Evolutionary conservation across 2,329 filamentous ascomycete species (phyloP), one percentile per base, ranked within the genome.

Genomic region (Hypoxylon sp.): DNA sequence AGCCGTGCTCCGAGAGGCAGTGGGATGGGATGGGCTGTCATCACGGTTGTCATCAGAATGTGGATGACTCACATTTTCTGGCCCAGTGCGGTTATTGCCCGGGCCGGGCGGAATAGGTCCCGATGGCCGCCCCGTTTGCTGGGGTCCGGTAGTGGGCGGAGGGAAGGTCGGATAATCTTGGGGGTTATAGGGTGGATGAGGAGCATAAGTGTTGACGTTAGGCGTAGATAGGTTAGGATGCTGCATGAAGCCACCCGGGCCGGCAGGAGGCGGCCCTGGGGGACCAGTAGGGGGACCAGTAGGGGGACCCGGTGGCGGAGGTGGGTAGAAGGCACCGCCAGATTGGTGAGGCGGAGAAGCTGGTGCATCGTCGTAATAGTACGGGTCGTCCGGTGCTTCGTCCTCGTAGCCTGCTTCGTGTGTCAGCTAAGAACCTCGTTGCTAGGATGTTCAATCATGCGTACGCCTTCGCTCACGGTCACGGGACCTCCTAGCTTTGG

Each of bases 401-500:
- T 76, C 74, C 63, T 77, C 74, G 58, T 75, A 76, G 6, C 70
- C 74, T 76, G 47, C 26, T 22, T 20, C 28, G 28, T 3, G 13
- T 28, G 51, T 73, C 59, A 75, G 68, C 43, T 53, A 47, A 22
- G 19, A n/a, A 28, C 43, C 30, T 15, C n/a, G 34, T 51, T 26
- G 19, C 39, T 6, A 39, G 39, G 20, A 30, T 10, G 13, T 43
- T 30, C 24, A 17, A 37, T 19, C 60, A 22, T 57, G 53, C 73
- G 20, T 73, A 77, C 74, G 71, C 56, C 70, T 72, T 56, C 75
- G 71, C 48, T 76, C 76, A 52, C 77, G 76, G 54, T 80, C 77
- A 57, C 79, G 76, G 37, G 75, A 74, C 59, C 74, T 70, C 19
- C 75, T 62, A n/a, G 37, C 19, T 46, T 44, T 68, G 32, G 46